A percentile compares a stretch with the other conserved stretches of the same genome.
These are phyloP conservation scores for Moniliophthora roreri DNA, from an alignment of 1,284 basidiomycete species.

Conservation along the genomic window DNA sequence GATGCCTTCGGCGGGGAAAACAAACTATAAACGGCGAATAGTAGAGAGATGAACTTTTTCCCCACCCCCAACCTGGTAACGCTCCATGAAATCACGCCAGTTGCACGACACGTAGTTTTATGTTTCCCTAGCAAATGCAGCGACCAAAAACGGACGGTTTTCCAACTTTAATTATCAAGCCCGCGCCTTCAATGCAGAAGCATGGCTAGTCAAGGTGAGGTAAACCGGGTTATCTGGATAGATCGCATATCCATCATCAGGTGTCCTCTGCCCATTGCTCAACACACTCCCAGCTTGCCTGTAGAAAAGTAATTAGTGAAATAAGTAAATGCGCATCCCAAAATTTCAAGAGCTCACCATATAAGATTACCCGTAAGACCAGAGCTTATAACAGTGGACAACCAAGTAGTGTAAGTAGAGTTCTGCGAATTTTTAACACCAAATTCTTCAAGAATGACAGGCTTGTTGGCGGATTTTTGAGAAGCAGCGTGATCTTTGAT, in stretches of 20 bases:
- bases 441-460: slow-evolving; percentile 56
- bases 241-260: background rate
- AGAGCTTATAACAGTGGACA: slow-evolving; percentile 45
- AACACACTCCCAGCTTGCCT: slow-evolving; percentile 1
- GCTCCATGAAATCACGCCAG: no score
- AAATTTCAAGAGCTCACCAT: slow-evolving; percentile 29
- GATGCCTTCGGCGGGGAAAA: no score
- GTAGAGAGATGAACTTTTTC: no score
- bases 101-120: no score
- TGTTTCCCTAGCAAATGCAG: no score
- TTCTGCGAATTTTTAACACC: slow-evolving; percentile 46
- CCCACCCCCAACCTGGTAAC: no score
- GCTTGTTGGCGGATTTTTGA: slow-evolving; percentile 51
- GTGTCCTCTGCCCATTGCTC: background rate
- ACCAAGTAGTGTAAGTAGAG: slow-evolving; percentile 52
- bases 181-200: slow-evolving; percentile 29
- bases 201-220: slow-evolving; percentile 32
- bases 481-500: slow-evolving; percentile 56
- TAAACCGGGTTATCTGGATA: slow-evolving; percentile 19
- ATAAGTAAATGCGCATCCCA: no score
- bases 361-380: slow-evolving; percentile 59
- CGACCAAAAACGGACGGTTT: no score
- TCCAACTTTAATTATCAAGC: background rate
- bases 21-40: no score
- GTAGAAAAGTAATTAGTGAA: background rate